These are phyloP conservation scores for Citrullus mucosospermus DNA, from an alignment of 306 rosid genomes.

Conservation along the genomic window DNA sequence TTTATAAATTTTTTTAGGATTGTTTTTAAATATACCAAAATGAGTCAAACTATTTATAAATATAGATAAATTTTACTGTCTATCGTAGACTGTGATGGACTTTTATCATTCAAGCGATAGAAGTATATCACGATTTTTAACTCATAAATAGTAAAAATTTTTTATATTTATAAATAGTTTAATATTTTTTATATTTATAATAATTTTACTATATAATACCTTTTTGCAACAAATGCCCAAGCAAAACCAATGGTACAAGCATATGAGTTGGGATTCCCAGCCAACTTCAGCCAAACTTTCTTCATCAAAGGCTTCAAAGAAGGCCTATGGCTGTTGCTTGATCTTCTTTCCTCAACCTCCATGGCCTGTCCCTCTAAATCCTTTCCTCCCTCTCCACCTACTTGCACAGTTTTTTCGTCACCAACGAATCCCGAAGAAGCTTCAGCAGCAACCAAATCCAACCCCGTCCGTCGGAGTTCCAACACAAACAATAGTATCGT, in stretches of 20 bases:
- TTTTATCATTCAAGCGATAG: too few species aligned
- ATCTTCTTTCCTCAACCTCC: background rate
- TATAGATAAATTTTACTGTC: too few species aligned
- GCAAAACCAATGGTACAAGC: conserved; percentile 63
- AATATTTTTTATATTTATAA: too few species aligned
- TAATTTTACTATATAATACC: conserved; percentile 23
- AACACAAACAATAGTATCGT: conserved; percentile 54
- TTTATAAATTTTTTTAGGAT: too few species aligned
- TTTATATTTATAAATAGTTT: too few species aligned
- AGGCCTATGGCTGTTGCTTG: conserved; percentile 8
- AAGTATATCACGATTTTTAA: too few species aligned
- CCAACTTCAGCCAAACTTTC: conserved; percentile 55
- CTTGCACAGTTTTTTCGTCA: background rate
- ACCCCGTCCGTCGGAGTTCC: conserved; percentile 50
- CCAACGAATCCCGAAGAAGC: background rate
- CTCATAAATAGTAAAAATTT: too few species aligned
- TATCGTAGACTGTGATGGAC: too few species aligned
- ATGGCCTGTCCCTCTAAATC: conserved; percentile 34
- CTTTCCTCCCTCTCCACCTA: conserved; percentile 10
- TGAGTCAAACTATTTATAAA: too few species aligned
- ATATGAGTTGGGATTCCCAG: conserved; percentile 68
- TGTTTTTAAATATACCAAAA: too few species aligned
- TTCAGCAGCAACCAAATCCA: background rate
- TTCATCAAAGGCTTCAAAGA: conserved; percentile 52
- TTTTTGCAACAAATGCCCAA: conserved; percentile 73